Conservation (phyloP, 2,329 filamentous ascomycete species). For the Ophiostoma sp. region DNA sequence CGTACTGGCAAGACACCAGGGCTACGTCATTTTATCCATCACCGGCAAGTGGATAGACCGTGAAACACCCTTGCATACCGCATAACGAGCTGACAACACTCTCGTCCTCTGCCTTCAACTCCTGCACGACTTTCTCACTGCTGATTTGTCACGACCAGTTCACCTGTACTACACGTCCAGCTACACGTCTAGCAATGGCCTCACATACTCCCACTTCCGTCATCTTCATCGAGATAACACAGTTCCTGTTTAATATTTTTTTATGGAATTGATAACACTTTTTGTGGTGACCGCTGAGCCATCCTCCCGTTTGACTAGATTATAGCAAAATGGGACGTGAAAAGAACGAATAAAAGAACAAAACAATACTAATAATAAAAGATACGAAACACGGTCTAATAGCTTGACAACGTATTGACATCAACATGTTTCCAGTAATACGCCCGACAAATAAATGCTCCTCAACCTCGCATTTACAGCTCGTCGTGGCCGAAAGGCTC, state of each 20-base stretch:
- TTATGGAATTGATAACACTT: not conserved
- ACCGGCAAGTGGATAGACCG: too few relatives aligned
- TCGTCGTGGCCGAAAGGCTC: slow-evolving; percentile 68
- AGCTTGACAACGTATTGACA: not conserved
- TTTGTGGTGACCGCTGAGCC: slow-evolving; percentile 11
- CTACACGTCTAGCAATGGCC: too few relatives aligned
- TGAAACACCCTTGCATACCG: too few relatives aligned
- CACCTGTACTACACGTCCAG: too few relatives aligned
- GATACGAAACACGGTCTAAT: not conserved
- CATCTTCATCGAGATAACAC: not conserved
- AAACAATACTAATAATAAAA: not conserved
- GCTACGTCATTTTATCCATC: too few relatives aligned
- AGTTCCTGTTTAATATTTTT: not conserved
- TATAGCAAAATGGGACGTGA: slow-evolving; percentile 7
- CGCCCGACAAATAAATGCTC: not conserved
- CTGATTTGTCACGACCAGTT: too few relatives aligned
- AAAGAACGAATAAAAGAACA: not conserved
- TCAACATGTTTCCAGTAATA: not conserved
- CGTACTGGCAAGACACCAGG: not conserved
- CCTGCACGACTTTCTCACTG: too few relatives aligned
- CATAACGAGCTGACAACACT: too few relatives aligned
- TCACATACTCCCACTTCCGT: too few relatives aligned
- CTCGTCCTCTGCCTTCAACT: too few relatives aligned
- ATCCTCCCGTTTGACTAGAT: slow-evolving; percentile 10
- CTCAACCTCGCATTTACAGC: slow-evolving; percentile 51